These are phyloP conservation scores for Cyclotella distinguenda DNA, from an alignment of 108 stramenopile species.

Conservation along the genomic window DNA sequence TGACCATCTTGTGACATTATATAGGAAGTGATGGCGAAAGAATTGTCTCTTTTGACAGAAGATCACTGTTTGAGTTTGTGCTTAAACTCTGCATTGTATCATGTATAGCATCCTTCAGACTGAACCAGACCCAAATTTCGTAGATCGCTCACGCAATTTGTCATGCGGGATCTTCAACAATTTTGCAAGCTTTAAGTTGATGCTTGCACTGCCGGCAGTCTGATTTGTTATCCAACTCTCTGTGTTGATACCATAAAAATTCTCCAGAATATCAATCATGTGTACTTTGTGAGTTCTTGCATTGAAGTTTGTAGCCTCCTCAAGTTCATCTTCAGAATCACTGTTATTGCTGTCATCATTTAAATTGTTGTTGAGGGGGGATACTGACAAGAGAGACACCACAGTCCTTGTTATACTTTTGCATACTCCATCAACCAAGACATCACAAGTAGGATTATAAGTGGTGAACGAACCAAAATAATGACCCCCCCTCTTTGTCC, in stretches of 20 bases:
- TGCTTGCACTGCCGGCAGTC: slow-evolving; percentile 12
- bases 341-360: neutral
- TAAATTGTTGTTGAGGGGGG: neutral
- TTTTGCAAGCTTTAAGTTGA: slow-evolving; percentile 7
- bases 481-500: neutral
- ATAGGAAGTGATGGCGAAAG: no score
- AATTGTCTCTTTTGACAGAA: no score
- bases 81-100: no score
- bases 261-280: neutral
- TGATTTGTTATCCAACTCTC: slow-evolving; percentile 10
- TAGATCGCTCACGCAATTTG: slow-evolving; percentile 1
- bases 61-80: no score
- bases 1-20: no score
- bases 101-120: no score
- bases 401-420: neutral
- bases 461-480: slow-evolving; percentile 1
- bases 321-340: neutral
- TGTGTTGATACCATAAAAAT: neutral
- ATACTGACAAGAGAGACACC: slow-evolving; percentile 1
- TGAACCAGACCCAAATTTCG: no score
- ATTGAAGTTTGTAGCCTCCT: neutral
- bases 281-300: neutral
- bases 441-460: neutral
- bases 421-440: neutral
- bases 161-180: neutral